Evolutionary conservation across 2,329 filamentous ascomycete genomes (phyloP).

Genomic region (Pseudocercospora macadamiae): DNA sequence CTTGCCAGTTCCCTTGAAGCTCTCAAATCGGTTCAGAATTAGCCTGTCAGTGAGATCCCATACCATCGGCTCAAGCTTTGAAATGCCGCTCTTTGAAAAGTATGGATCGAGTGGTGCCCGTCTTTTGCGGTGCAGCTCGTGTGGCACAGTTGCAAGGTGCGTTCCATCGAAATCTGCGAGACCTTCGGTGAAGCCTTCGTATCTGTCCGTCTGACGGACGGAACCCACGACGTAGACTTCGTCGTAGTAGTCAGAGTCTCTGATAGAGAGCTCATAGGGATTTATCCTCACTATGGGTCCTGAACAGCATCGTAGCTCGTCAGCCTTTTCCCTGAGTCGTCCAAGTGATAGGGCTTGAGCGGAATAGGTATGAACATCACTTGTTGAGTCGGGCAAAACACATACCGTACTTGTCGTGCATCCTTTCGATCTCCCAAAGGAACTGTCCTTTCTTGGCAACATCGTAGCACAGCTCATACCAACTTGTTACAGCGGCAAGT

Average conservation of each 20-base stretch:
- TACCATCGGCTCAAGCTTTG: constrained; percentile 15
- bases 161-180: constrained; percentile 9
- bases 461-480: constrained; percentile 26
- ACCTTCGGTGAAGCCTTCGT: constrained; percentile 15
- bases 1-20: constrained; percentile 7
- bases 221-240: constrained; percentile 29
- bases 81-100: constrained; percentile 17
- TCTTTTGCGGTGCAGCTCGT: constrained; percentile 19
- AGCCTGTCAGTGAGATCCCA: constrained; percentile 11
- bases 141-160: constrained; percentile 6
- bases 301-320: too few species aligned
- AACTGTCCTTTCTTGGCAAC: constrained; percentile 18
- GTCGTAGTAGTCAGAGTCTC: constrained; percentile 42
- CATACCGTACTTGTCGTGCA: constrained; percentile 22
- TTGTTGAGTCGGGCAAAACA: too few species aligned
- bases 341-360: too few species aligned
- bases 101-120: constrained; percentile 20
- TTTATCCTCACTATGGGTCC: constrained; percentile 49
- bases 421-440: constrained; percentile 18
- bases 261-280: constrained; percentile 47
- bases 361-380: too few species aligned
- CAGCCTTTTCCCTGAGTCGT: too few species aligned
- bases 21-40: constrained; percentile 14
- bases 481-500: constrained; percentile 14
- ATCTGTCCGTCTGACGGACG: constrained; percentile 23